These are phyloP conservation scores for Hemerocallis citrina DNA, from an alignment of 106 monocot genomes.

Conservation along the genomic window DNA sequence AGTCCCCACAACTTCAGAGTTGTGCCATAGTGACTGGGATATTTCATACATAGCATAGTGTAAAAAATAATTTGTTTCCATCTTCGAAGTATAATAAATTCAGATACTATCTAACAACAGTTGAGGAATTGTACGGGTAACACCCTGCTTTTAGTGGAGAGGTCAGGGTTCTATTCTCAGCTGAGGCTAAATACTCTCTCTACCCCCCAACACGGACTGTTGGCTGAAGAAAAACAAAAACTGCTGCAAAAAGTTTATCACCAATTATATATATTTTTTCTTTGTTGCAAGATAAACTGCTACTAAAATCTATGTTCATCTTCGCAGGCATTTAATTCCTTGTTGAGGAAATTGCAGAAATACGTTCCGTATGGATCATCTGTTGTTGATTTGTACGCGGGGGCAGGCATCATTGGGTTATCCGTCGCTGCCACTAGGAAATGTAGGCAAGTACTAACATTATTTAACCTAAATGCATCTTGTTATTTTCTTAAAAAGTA, in stretches of 20 bases:
- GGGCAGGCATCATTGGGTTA: constrained; percentile 84
- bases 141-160: no score
- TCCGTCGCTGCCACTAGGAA: constrained; percentile 82
- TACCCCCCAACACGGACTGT: no score
- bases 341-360: constrained; percentile 80
- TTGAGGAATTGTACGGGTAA: no score
- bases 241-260: background rate
- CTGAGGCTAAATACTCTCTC: no score
- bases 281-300: background rate
- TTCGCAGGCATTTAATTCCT: constrained; percentile 78
- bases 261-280: background rate
- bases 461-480: background rate
- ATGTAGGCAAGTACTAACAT: constrained; percentile 55
- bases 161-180: no score
- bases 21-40: no score
- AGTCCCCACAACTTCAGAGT: no score
- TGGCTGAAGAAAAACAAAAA: no score
- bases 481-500: background rate
- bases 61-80: no score
- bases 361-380: constrained; percentile 91
- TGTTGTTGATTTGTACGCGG: constrained; percentile 96
- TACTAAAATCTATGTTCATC: background rate
- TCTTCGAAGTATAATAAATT: no score
- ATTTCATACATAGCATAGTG: no score
- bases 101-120: no score